Evolutionary conservation across 23 red algal genomes (phyloP), one percentile per base, ranked within the genome.

Genomic region (Gracilaria domingensis): DNA sequence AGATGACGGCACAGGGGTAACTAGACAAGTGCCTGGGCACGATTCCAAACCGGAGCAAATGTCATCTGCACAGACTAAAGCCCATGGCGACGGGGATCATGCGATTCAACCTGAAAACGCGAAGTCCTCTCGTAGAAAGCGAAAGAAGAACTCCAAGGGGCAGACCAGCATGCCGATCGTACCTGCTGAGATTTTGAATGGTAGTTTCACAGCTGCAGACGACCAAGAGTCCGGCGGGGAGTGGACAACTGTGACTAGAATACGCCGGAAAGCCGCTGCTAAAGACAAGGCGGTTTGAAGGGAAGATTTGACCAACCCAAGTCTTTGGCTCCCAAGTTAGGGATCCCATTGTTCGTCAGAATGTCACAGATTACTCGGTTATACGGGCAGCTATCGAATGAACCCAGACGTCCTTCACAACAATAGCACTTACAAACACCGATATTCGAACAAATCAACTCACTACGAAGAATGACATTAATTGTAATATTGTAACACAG

Each of bases 171-270:
- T 70, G 13, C 13, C 25, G 24, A 9, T 34, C 8, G 30, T 17
- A 4, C 30, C 28, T 70, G 4, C 30, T 38, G 35, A 70, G 65
- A 24, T 38, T 38, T 70, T 38, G 65, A 70, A 70, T 26, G 30
- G 30, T 8, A 25, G 28, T 17, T 70, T 25, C 35, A 26, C 4
- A 9, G 20, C 21, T 82, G 45, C 32, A 4, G 48, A 38, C 30
- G 78, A 38, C 12, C 51, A 58, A 11, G 51, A 53, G 30, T 23
- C 33, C 60, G 61, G 34, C 5, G 81, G 81, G 14, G 81, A 85
- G 30, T 85, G 81, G 81, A 72, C 57, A n/a, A 85, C 59, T 21
- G 81, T 85, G 35, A 65, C 36, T 24, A 85, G 81, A 67, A 36
- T 49, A 25, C 81, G 81, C 37, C 81, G 81, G 36, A 85, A 47